A percentile compares a stretch with the other conserved stretches of the same genome.
phyloP scores from a whole-genome alignment of 352 stramenopile genomes.

The Phytophthora pluvialis region DNA sequence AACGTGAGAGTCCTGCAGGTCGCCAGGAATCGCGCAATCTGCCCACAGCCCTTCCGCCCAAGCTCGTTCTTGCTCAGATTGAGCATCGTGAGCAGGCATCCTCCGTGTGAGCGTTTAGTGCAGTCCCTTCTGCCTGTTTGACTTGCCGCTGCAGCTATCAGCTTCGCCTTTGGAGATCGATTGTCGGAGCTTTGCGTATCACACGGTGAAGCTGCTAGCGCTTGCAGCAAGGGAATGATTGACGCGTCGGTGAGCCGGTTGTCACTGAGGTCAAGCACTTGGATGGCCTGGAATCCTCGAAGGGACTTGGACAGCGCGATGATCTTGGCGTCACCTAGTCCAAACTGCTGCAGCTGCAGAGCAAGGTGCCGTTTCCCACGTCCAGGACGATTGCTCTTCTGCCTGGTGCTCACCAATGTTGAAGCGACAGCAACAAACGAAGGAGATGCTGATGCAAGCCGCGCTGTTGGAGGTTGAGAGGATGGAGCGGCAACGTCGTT shows the following conservation, averaged over 20 bases:
- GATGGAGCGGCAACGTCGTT: conserved; percentile 39
- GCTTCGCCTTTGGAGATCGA: conserved; percentile 24
- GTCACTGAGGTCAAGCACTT: conserved; percentile 68
- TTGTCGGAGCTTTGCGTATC: not conserved
- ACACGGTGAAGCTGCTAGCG: conserved; percentile 31
- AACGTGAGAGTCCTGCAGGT: conserved; percentile 51
- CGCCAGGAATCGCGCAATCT: conserved; percentile 64
- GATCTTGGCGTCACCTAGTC: conserved; percentile 67
- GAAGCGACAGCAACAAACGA: conserved; percentile 50
- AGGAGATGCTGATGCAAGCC: conserved; percentile 10
- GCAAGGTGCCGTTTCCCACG: conserved; percentile 55
- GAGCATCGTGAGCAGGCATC: conserved; percentile 56
- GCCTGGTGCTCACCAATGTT: conserved; percentile 43
- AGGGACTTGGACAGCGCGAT: conserved; percentile 63
- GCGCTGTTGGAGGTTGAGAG: conserved; percentile 23
- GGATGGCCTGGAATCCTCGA: conserved; percentile 60
- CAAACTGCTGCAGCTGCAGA: conserved; percentile 75
- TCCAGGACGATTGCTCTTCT: conserved; percentile 40
- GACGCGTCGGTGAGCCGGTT: conserved; percentile 74
- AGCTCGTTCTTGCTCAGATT: conserved; percentile 81
- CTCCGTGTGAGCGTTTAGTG: not conserved
- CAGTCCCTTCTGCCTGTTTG: not conserved
- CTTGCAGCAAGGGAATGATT: conserved; percentile 66
- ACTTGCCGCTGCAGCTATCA: conserved; percentile 24
- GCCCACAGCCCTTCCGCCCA: conserved; percentile 52